Base-by-base conservation (phyloP, 345 rosid genomes). In the Clausena lansium region DNA sequence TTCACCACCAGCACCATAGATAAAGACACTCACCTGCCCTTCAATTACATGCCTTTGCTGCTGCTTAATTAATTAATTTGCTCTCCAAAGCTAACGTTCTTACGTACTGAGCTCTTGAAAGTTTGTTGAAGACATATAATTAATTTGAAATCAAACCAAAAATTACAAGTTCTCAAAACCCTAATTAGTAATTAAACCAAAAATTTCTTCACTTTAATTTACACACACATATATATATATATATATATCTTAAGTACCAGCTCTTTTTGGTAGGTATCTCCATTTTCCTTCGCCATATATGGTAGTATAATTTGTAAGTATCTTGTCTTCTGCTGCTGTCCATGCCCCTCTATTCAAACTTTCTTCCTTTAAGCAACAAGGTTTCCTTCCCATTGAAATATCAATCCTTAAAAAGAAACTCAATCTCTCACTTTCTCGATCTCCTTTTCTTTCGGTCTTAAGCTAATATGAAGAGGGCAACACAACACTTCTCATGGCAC, bases 281-380 rank as follows among this genome's bases (percentile, higher is more conserved):
- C 91, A 88, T 67, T 84, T 81, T 5, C 91, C 89, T 73, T 81
- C 86, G 2, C 91, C 91, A 45, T 88, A 83, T 62, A 55, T 50
- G 54, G 74, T 62, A 78, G 86, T 76, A 60, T 88, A 83, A n/a
- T 81, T 80, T 2, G 27, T 67, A n/a, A 86, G 85, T 7, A 83
- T 75, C 73, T 74, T 76, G 64, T 88, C 89, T 78, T 88, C 91
- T 55, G 63, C 65, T 15, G 82, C 69, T 63, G 85, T 83, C 88
- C 84, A 80, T 28, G 88, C 84, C 74, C 88, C 91, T 76, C 77
- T 83, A 2, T 81, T 83, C 85, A 83, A 17, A 1, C 81, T 81
- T 67, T 71, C 82, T 67, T 73, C 83, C 45, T 84, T 84, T 24
- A 79, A 28, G 59, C 89, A 84, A 25, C 88, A 76, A 58, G 85